A percentile compares a stretch with the other conserved stretches of the same genome.
Conservation (phyloP, 768 basidiomycete genomes). For the Daedaleopsis sinensis region DNA sequence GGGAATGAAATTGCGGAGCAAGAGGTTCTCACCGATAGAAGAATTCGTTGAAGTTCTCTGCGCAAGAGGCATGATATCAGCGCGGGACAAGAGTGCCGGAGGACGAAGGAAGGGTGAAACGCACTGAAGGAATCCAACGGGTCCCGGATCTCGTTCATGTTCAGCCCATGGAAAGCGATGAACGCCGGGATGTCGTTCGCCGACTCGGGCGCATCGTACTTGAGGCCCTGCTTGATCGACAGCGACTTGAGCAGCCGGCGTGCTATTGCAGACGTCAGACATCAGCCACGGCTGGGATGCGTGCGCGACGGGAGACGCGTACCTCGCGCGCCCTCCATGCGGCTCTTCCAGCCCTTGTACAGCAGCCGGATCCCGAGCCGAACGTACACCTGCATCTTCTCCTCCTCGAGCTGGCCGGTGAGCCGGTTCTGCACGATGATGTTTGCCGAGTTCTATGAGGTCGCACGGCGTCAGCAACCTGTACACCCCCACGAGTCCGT, state of each 20-base stretch:
- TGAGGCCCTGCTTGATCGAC: conserved; percentile 91
- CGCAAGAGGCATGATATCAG: neutral
- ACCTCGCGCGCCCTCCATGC: conserved; percentile 91
- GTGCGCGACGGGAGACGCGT: conserved; percentile 24
- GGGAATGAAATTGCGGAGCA: neutral
- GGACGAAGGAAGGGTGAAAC: conserved; percentile 30
- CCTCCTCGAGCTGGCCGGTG: conserved; percentile 92
- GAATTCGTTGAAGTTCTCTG: conserved; percentile 93
- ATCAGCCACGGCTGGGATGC: neutral
- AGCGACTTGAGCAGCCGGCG: conserved; percentile 85
- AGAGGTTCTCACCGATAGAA: conserved; percentile 63
- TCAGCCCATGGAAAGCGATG: conserved; percentile 87
- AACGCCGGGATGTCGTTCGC: conserved; percentile 84
- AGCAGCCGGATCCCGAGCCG: conserved; percentile 89
- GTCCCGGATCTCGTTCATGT: conserved; percentile 80
- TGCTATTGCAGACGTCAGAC: conserved; percentile 42
- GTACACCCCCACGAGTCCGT: neutral
- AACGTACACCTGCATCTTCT: conserved; percentile 97
- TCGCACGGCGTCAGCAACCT: neutral
- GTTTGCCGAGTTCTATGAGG: conserved; percentile 86
- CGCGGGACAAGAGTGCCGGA: too few species aligned
- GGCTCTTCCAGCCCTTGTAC: conserved; percentile 87
- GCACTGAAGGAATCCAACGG: conserved; percentile 83
- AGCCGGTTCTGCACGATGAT: conserved; percentile 95
- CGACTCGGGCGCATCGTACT: conserved; percentile 88